Evolutionary conservation across 2,329 filamentous ascomycete genomes (phyloP), one percentile per base, ranked within the genome.

Genomic region (Diplodia sapinea): DNA sequence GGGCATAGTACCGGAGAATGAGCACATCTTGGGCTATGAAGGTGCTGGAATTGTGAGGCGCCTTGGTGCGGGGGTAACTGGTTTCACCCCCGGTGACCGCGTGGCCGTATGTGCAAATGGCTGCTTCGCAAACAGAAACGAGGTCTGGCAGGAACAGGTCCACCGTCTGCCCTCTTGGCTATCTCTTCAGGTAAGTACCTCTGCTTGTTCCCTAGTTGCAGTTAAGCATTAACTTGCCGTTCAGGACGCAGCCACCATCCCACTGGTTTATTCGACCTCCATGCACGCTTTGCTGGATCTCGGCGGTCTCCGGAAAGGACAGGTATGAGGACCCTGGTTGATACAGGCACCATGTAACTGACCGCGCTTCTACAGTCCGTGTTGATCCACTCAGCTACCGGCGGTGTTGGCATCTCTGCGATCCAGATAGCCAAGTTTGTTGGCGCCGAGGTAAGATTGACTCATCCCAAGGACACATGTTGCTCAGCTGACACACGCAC

Each of bases 341-440:
- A 2, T 38, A 11, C 11, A 13, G 8, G 11, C 11, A 13, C 13
- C 13, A 38, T 38, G 36, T 38, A 13, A 13, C 36, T 38, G 13
- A 38, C 36, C 8, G 36, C 11, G 36, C 36, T 11, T 13, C 11
- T 26, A 26, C 1, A 38, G 67, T 40, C 47, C 11, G 68, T 78
- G n/a, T 69, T 78, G 11, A 76, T 78, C 20, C 75, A 77, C 61
- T 71, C 73, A n/a, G 75, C 71, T 5, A 70, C 73, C 15, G 75
- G 75, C 9, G 74, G 71, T 40, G 69, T 77, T 26, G 75, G 75
- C 11, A 73, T 76, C 56, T 73, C 73, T 20, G 71, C 70, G 13
- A 73, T 77, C 31, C 62, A 70, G 23, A 52, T 75, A 8, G 71
- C 71, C 0, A 64, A 71, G 59, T 66, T 68, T 17, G 65, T 73